Percentiles rank a stretch among this genome's conserved stretches.
These are phyloP conservation scores for Scutellaria galericulata DNA, from an alignment of 257 asterid species.

Conservation along the genomic window DNA sequence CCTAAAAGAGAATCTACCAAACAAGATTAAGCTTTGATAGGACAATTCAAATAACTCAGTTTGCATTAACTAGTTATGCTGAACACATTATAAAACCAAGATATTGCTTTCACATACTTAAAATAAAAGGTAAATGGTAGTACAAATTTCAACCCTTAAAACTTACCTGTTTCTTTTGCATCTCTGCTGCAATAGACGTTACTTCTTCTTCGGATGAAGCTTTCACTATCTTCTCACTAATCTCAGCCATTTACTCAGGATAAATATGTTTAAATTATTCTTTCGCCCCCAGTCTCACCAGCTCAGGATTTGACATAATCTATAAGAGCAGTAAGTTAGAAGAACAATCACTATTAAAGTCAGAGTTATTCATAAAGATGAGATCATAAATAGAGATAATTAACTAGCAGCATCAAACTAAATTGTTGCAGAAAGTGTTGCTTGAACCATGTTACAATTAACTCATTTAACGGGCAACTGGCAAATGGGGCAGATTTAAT, in stretches of 20 bases:
- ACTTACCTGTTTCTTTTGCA: constrained; percentile 31
- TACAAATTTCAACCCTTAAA: not conserved
- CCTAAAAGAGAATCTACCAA: not conserved
- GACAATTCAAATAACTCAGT: not conserved
- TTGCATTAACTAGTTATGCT: not conserved
- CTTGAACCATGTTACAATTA: too few species aligned
- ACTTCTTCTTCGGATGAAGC: constrained; percentile 23
- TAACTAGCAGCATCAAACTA: too few species aligned
- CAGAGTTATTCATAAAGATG: too few species aligned
- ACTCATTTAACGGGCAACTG: too few species aligned
- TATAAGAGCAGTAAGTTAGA: not conserved
- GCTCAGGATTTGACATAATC: constrained; percentile 4
- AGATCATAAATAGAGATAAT: too few species aligned
- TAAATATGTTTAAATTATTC: not conserved
- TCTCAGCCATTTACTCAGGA: constrained; percentile 29
- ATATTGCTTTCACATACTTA: not conserved
- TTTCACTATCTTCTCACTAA: not conserved
- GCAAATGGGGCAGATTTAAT: too few species aligned
- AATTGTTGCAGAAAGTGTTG: too few species aligned
- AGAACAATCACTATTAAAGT: not conserved
- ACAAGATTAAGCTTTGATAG: constrained; percentile 5
- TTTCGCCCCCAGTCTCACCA: not conserved
- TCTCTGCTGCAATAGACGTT: constrained; percentile 26
- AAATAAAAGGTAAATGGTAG: not conserved
- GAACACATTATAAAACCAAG: not conserved